These are phyloP conservation scores for Sporothrix brunneoviolacea DNA, from an alignment of 2,329 filamentous ascomycete genomes.

Conservation along the genomic window DNA sequence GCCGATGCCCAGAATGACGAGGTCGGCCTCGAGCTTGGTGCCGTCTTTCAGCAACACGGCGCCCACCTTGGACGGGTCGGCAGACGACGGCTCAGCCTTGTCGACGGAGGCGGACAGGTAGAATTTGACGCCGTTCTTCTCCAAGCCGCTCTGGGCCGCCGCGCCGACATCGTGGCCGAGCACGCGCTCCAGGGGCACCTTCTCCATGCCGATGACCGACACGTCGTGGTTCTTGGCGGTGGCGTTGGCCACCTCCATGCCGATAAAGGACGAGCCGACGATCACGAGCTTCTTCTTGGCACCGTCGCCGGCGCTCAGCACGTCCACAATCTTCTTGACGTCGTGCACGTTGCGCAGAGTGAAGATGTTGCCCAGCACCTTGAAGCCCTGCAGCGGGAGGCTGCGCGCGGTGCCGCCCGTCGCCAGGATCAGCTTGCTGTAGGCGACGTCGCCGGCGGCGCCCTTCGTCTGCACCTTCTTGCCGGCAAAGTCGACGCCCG, in stretches of 20 bases:
- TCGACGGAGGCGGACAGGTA: conserved; percentile 74
- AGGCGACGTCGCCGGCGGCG: conserved; percentile 63
- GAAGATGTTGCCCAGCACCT: conserved; percentile 82
- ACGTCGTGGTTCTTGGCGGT: conserved; percentile 74
- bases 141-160: conserved; percentile 70
- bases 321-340: conserved; percentile 67
- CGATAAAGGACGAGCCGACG: conserved; percentile 91
- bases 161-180: conserved; percentile 76
- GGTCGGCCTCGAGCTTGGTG: conserved; percentile 73
- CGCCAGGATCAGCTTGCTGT: conserved; percentile 84
- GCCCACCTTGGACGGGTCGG: conserved; percentile 66
- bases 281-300: conserved; percentile 77
- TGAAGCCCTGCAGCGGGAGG: conserved; percentile 78
- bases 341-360: conserved; percentile 72
- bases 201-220: conserved; percentile 82
- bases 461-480: conserved; percentile 71
- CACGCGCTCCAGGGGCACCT: conserved; percentile 74
- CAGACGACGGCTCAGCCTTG: conserved; percentile 66
- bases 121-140: conserved; percentile 86
- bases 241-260: conserved; percentile 93
- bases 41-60: conserved; percentile 79
- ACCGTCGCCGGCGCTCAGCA: conserved; percentile 64
- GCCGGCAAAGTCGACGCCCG: conserved; percentile 64
- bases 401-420: conserved; percentile 73
- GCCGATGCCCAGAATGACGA: conserved; percentile 87